Conservation (phyloP, 768 basidiomycete species). For the Tremella fuciformis region DNA sequence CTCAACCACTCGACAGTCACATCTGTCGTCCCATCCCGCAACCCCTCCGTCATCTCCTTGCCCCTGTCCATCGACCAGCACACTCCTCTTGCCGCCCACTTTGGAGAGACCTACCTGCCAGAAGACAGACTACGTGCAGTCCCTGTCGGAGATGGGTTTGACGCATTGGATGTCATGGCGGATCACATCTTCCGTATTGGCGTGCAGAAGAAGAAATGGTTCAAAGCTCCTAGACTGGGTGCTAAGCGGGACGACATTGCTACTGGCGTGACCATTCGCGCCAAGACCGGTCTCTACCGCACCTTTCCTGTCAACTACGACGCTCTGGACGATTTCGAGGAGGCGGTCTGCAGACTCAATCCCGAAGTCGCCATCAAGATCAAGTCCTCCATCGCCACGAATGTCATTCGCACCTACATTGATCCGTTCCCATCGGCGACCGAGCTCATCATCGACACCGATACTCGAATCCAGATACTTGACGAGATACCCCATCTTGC, state of each 20-base stretch:
- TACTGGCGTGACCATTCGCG: conserved; percentile 42
- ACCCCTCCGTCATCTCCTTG: neutral
- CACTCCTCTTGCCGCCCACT: neutral
- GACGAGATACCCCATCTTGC: conserved; percentile 74
- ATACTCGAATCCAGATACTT: conserved; percentile 81
- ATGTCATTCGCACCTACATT: conserved; percentile 27
- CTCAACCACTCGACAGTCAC: conserved; percentile 18
- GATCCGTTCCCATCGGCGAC: conserved; percentile 34
- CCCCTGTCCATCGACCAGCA: neutral
- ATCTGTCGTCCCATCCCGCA: neutral
- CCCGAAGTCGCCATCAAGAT: conserved; percentile 73
- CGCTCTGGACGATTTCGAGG: conserved; percentile 77
- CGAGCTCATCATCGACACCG: conserved; percentile 59
- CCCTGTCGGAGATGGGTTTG: conserved; percentile 9
- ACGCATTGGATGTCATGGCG: conserved; percentile 49
- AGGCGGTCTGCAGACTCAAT: conserved; percentile 69
- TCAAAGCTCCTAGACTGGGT: conserved; percentile 37
- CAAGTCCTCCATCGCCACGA: conserved; percentile 57
- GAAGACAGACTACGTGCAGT: neutral
- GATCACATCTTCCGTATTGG: conserved; percentile 46
- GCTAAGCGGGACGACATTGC: conserved; percentile 26
- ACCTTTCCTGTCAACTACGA: conserved; percentile 82
- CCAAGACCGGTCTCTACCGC: conserved; percentile 54
- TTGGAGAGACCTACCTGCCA: neutral
- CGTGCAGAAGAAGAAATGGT: conserved; percentile 44